Evolutionary conservation across 495 filamentous ascomycete genomes (phyloP).

Genomic region (Penicillium verhagenii): DNA sequence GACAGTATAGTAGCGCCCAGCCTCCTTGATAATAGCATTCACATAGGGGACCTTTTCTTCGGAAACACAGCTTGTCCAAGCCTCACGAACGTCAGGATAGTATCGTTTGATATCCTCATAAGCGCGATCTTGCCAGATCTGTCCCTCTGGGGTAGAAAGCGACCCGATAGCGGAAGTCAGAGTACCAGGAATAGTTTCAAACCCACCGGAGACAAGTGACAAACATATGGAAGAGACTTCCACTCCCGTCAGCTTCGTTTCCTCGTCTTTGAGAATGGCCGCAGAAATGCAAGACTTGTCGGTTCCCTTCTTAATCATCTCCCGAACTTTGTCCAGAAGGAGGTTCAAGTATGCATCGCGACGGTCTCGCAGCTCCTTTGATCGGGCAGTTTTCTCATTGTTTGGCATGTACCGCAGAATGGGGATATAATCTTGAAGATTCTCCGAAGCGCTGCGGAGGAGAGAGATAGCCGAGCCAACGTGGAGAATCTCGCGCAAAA

Average conservation of each 20-base stretch:
- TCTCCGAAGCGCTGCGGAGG: conserved; percentile 49
- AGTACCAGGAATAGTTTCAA: conserved; percentile 52
- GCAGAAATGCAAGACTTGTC: conserved; percentile 54
- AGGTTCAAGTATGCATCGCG: conserved; percentile 48
- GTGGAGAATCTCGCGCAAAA: conserved; percentile 50
- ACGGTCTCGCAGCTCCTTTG: conserved; percentile 42
- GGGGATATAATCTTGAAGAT: conserved; percentile 53
- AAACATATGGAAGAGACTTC: conserved; percentile 52
- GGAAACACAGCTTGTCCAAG: conserved; percentile 45
- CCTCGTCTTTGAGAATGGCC: conserved; percentile 50
- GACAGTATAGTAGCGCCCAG: conserved; percentile 55
- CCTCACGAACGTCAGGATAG: conserved; percentile 47
- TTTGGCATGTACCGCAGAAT: conserved; percentile 45
- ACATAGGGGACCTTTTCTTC: conserved; percentile 51
- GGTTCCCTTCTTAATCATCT: conserved; percentile 47
- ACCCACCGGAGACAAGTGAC: conserved; percentile 51
- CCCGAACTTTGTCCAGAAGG: conserved; percentile 47
- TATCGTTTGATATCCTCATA: conserved; percentile 53
- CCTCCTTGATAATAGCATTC: conserved; percentile 54
- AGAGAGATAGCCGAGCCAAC: conserved; percentile 50
- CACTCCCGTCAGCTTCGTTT: conserved; percentile 46
- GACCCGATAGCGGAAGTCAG: conserved; percentile 48
- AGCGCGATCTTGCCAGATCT: conserved; percentile 49
- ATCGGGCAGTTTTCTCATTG: conserved; percentile 47
- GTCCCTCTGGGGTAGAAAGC: conserved; percentile 46